Evolutionary conservation across 1,139 yeast species (phyloP), one percentile per base, ranked within the genome.

Genomic region (Taiozyma sp.): DNA sequence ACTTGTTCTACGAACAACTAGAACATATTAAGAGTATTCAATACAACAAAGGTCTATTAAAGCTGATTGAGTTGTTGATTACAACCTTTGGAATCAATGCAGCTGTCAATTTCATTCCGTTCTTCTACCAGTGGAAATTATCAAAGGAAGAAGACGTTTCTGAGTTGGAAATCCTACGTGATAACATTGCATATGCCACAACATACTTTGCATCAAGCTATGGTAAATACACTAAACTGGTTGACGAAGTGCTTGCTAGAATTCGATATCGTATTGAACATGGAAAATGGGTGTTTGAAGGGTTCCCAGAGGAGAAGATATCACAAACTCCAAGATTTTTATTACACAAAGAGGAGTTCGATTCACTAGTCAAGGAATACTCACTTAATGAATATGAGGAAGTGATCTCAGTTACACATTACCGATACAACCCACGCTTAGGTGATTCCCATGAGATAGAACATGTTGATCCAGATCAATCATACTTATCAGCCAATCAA

Each of bases 71-170:
- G 16, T 60, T 63, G 26, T 59, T 77, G 56, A 55, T 68, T 19
- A 53, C 58, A 2, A 67, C 67, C 32, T 71, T 73, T 52, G 83
- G 83, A 1, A 62, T 77, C 49, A 79, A 79, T 55, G 74, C 77
- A 41, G 58, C 75, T 16, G 68, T 66, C 53, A 77, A 77, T 57
- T 76, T 72, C 47, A 56, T 78, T 9, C 79, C 81, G 6, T 76
- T 72, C 57, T 75, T 76, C 57, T 71, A 70, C 55, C 73, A 72
- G 53, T 78, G 83, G 81, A 68, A 69, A 46, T 52, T 70, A 24
- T n/a, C 39, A 8, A 47, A 49, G 21, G 48, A 30, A 2, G 43
- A 42, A 6, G 16, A 30, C 4, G 49, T 44, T 8, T 30, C 24
- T 16, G 45, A 48, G 8, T 4, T 6, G 22, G 35, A 45, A 9